These are phyloP conservation scores for Anastatica hierochuntica DNA, from an alignment of 345 rosid species.

Conservation along the genomic window DNA sequence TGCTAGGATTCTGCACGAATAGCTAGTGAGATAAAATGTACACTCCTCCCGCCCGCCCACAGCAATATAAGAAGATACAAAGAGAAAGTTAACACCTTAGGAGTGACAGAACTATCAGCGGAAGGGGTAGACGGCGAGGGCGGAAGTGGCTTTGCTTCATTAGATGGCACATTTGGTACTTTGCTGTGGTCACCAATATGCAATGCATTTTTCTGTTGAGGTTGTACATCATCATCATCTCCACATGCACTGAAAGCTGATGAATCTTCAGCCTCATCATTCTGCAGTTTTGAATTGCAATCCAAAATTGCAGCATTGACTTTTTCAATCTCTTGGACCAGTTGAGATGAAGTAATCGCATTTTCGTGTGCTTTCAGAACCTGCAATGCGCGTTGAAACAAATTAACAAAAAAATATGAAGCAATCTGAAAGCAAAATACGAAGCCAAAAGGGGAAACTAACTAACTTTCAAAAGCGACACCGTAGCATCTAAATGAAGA, in stretches of 20 bases:
- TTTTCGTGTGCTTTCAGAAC: conserved; percentile 50
- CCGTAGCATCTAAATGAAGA: conserved; percentile 50
- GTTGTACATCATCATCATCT: conserved; percentile 61
- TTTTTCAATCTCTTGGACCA: conserved; percentile 65
- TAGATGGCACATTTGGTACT: conserved; percentile 17
- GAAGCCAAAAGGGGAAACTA: conserved; percentile 9
- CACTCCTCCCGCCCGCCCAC: not conserved
- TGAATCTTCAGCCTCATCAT: conserved; percentile 58
- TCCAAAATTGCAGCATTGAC: conserved; percentile 40
- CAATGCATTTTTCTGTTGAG: conserved; percentile 52
- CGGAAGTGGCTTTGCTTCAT: conserved; percentile 31
- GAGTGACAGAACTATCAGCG: conserved; percentile 42
- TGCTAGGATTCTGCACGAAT: conserved; percentile 33
- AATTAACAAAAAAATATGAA: not conserved
- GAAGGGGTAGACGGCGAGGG: conserved; percentile 32
- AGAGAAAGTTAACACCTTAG: conserved; percentile 40
- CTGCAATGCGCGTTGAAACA: conserved; percentile 30
- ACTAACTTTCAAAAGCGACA: conserved; percentile 76
- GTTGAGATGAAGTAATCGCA: conserved; percentile 38
- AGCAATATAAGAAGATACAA: not conserved
- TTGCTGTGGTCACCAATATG: conserved; percentile 51
- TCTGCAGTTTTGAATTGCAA: conserved; percentile 55
- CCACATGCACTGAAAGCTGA: conserved; percentile 57
- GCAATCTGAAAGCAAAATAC: not conserved
- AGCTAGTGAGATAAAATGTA: not conserved